Conservation (phyloP, 1,284 basidiomycete genomes). For the Cryptococcus amylolentus region DNA sequence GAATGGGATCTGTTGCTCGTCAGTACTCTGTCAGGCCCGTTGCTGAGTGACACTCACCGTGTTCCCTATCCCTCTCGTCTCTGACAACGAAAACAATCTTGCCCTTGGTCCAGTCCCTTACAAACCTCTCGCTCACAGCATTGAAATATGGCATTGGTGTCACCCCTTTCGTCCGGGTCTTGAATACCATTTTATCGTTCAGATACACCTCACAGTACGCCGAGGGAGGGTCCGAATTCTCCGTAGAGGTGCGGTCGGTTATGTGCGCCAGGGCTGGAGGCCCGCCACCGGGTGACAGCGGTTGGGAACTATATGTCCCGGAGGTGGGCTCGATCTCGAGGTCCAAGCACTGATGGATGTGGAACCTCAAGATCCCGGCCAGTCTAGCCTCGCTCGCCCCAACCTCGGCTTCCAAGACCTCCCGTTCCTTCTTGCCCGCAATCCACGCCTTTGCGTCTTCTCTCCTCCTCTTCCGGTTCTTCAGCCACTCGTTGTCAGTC, state of each 20-base stretch:
- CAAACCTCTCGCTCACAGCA: constrained; percentile 52
- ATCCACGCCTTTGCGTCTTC: constrained; percentile 45
- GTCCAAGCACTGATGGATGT: constrained; percentile 47
- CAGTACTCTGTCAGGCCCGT: constrained; percentile 1
- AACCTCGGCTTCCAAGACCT: constrained; percentile 45
- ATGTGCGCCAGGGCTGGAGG: constrained; percentile 41
- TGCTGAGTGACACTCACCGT: constrained; percentile 25
- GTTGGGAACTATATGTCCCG: constrained; percentile 37
- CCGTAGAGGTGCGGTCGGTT: constrained; percentile 38
- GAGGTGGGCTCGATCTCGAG: constrained; percentile 39
- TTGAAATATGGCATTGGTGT: constrained; percentile 52
- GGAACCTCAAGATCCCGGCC: constrained; percentile 46
- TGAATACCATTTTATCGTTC: constrained; percentile 51
- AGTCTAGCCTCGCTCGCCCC: constrained; percentile 34
- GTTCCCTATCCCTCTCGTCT: constrained; percentile 72
- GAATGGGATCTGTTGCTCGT: constrained; percentile 35
- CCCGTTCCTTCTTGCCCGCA: constrained; percentile 43
- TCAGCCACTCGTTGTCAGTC: constrained; percentile 32
- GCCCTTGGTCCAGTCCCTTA: constrained; percentile 52
- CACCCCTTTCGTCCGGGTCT: constrained; percentile 50
- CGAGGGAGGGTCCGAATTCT: constrained; percentile 46
- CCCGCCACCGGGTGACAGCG: constrained; percentile 37
- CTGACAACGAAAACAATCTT: constrained; percentile 56
- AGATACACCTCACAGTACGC: constrained; percentile 51
- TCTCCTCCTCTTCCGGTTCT: constrained; percentile 35